Evolutionary conservation across 2,329 filamentous ascomycete genomes (phyloP).

Genomic region (Dactylellina drechsleri): DNA sequence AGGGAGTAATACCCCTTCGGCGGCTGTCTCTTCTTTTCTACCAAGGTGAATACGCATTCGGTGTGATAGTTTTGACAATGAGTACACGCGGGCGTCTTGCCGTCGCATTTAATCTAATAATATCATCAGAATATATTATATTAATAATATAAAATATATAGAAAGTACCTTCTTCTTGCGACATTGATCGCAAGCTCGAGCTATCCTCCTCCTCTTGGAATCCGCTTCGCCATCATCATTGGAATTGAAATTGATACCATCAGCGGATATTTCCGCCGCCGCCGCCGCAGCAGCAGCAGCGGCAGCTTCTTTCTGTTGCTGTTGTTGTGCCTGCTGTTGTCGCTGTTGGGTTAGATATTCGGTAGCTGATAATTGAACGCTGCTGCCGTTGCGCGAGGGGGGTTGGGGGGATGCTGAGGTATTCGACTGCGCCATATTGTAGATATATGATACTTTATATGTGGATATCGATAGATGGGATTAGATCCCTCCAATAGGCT

Average conservation of each 20-base stretch:
- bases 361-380: constrained; percentile 51
- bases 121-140: background rate
- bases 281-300: constrained; percentile 11
- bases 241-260: constrained; percentile 30
- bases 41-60: constrained; percentile 95
- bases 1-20: constrained; percentile 80
- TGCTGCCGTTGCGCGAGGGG: constrained; percentile 28
- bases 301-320: constrained; percentile 19
- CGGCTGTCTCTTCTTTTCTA: constrained; percentile 97
- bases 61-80: constrained; percentile 99
- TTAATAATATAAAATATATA: background rate
- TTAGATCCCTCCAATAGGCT: too few species aligned
- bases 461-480: too few species aligned
- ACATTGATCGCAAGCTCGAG: constrained; percentile 83
- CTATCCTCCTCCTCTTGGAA: constrained; percentile 68
- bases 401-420: constrained; percentile 32
- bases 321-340: constrained; percentile 31
- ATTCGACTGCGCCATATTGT: constrained; percentile 34
- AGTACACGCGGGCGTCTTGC: constrained; percentile 86
- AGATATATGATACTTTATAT: background rate
- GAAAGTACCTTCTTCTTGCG: constrained; percentile 73
- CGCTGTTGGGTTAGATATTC: constrained; percentile 51
- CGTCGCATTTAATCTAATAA: constrained; percentile 79
- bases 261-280: background rate
- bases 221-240: constrained; percentile 26